Percentiles rank a stretch among this genome's conserved stretches.
phyloP scores from a whole-genome alignment of 345 rosid species.

The Lepidium didymum region DNA sequence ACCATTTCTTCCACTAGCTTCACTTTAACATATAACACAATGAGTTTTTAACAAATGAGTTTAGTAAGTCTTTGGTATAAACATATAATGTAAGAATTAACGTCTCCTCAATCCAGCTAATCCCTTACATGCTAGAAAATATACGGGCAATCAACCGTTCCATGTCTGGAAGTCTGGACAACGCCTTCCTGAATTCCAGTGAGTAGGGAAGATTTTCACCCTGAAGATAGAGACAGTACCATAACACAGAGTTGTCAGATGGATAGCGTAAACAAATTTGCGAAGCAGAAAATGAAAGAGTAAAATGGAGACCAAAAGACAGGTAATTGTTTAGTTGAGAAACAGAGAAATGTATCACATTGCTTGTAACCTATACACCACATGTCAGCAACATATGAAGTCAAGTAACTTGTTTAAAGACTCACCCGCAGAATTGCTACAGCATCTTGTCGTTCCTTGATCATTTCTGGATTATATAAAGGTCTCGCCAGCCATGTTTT shows the following conservation, averaged over 20 bases:
- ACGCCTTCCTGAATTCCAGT: constrained; percentile 66
- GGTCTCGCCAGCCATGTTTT: constrained; percentile 96
- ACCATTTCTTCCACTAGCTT: constrained; percentile 90
- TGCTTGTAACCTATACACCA: neutral
- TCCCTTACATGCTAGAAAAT: constrained; percentile 66
- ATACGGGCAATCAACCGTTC: constrained; percentile 82
- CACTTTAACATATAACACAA: constrained; percentile 39
- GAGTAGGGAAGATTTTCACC: constrained; percentile 57
- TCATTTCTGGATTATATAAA: constrained; percentile 49
- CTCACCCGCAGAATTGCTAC: constrained; percentile 71
- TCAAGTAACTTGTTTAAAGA: constrained; percentile 8
- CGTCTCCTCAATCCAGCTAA: constrained; percentile 5
- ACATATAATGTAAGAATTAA: neutral
- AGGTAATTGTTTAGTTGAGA: constrained; percentile 6
- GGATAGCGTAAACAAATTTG: neutral
- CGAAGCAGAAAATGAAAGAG: neutral
- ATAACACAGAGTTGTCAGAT: constrained; percentile 10
- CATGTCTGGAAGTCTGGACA: constrained; percentile 88
- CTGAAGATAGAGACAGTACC: constrained; percentile 37
- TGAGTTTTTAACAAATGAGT: neutral
- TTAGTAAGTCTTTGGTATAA: neutral
- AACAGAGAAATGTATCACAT: neutral
- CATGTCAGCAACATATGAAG: neutral
- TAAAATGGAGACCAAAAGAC: constrained; percentile 10
- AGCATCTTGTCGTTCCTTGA: constrained; percentile 95